A percentile compares a stretch with the other conserved stretches of the same genome.
phyloP scores from a whole-genome alignment of 2,329 filamentous ascomycete genomes.

The Epichloe hybrida region DNA sequence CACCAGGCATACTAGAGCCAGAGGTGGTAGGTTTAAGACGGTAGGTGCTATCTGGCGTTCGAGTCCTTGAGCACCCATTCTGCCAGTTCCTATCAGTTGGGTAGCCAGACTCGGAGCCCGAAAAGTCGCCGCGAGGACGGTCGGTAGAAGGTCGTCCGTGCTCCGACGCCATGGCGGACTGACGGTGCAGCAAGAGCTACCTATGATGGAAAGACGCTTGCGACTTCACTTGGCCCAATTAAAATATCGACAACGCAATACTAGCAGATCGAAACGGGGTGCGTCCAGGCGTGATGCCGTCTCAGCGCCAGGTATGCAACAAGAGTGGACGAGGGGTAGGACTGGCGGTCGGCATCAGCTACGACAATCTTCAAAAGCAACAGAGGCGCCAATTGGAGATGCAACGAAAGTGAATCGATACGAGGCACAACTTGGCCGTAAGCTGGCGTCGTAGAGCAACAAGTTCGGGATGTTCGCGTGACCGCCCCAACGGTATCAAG shows the following conservation, averaged over 20 bases:
- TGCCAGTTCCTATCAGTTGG: slow-evolving; percentile 23
- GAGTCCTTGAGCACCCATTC: slow-evolving; percentile 18
- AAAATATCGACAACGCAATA: slow-evolving; percentile 5
- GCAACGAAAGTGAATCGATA: slow-evolving; percentile 7
- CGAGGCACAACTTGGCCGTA: slow-evolving; percentile 7
- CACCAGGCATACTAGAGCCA: slow-evolving; percentile 19
- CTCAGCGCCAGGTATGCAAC: slow-evolving; percentile 20
- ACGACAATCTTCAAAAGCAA: slow-evolving; percentile 5
- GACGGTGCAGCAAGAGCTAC: not conserved
- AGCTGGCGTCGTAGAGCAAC: slow-evolving; percentile 10
- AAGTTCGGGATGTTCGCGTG: slow-evolving; percentile 14
- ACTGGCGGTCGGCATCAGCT: slow-evolving; percentile 26
- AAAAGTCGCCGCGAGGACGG: slow-evolving; percentile 18
- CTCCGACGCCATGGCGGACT: slow-evolving; percentile 30
- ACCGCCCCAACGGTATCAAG: slow-evolving; percentile 11
- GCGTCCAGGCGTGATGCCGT: slow-evolving; percentile 6
- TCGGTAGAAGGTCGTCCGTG: slow-evolving; percentile 30
- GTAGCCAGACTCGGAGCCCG: slow-evolving; percentile 18
- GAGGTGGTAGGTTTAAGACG: slow-evolving; percentile 22
- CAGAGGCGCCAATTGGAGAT: slow-evolving; percentile 17
- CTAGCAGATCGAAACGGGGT: not conserved
- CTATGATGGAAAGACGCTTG: not conserved
- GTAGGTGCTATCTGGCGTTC: slow-evolving; percentile 24
- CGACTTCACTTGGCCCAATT: slow-evolving; percentile 9
- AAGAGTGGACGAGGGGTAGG: slow-evolving; percentile 18